phyloP scores from a whole-genome alignment of 176 grass and related monocot genomes.

The Phoenix dactylifera region DNA sequence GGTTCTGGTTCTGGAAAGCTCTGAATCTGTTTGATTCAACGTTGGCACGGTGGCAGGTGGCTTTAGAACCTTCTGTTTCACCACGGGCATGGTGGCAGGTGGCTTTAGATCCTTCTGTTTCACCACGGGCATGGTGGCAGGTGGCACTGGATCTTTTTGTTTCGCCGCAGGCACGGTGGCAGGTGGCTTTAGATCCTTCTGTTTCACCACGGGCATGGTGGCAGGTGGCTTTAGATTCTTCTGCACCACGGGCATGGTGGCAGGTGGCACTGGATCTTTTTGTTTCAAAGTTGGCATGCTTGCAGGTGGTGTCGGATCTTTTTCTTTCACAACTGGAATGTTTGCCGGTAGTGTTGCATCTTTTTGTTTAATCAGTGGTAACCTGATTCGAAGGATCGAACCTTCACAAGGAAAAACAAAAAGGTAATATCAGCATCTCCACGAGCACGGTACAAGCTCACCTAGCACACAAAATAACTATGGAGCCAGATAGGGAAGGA shows the following conservation, averaged over 20 bases:
- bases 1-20: neutral
- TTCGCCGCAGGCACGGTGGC: too few species aligned
- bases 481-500: neutral
- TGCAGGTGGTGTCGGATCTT: too few species aligned
- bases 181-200: neutral
- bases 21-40: neutral
- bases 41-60: too few species aligned
- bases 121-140: neutral
- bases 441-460: too few species aligned
- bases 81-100: too few species aligned
- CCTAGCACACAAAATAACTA: too few species aligned
- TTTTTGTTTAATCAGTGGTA: neutral
- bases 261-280: neutral
- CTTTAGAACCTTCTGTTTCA: too few species aligned
- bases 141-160: too few species aligned
- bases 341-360: too few species aligned
- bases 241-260: neutral
- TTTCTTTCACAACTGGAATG: too few species aligned
- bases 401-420: neutral
- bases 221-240: too few species aligned
- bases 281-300: neutral
- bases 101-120: too few species aligned
- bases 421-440: neutral
- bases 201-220: neutral
- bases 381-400: conserved; percentile 13